Base-by-base conservation (phyloP, 78 protist genomes). In the Cavenderia fasciculata region DNA sequence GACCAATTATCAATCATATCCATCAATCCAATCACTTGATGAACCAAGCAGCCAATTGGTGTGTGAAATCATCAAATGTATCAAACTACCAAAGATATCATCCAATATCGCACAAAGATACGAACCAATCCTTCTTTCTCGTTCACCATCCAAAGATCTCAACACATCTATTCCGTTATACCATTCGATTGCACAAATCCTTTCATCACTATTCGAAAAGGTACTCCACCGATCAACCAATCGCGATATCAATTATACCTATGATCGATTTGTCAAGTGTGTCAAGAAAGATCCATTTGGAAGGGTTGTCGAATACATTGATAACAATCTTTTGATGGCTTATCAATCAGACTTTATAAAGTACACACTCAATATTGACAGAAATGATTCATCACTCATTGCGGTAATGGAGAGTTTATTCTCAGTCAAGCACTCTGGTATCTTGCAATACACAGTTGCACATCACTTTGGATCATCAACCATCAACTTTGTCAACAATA, bases 61-160 rank as follows among this genome's bases (percentile, higher is more conserved):
- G 14, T 10, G 65, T 34, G 27, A 47, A 18, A 59, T 25, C 27
- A 74, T 74, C 6, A 1, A 21, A 4, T 23, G 51, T 38, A 44
- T 59, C 0, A 74, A 59, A 8, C 47, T 65, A 19, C 65, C 65
- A 14, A 43, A 74, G 33, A 74, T 74, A 11, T 16, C 47, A 10
- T 69, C 56, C 4, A 43, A 62, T 0, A 47, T 74, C 41, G 85
- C 56, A 59, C 63, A 59, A 29, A 44, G 85, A 40, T 74, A 59
- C 6, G 72, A 74, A 59, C 85, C 85, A 40, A 57, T 74, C 31
- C 56, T 36, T 23, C 63, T 74, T 1, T 38, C 23, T 25, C 29
- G 41, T 19, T 19, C 29, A 43, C 71, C 69, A 38, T 59, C 79
- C 21, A 16, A 29, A 7, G 16, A 36, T 2, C 52, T 63, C 16